phyloP scores from a whole-genome alignment of 345 rosid genomes.

The Diplotaxis tenuifolia region DNA sequence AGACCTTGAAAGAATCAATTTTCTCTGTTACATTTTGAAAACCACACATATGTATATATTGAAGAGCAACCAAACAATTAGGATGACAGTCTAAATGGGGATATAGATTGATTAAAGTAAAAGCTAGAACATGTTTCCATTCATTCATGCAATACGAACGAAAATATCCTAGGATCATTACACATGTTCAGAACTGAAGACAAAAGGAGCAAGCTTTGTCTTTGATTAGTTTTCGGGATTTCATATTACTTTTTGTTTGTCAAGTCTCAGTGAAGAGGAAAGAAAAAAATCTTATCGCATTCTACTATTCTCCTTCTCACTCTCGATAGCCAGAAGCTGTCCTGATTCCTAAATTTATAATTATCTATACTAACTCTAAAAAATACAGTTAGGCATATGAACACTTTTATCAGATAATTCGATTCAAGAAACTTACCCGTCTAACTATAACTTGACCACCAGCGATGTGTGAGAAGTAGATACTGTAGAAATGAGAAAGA shows the following conservation, averaged over 20 bases:
- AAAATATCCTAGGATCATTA: neutral
- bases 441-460: constrained; percentile 78
- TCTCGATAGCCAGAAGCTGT: neutral
- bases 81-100: neutral
- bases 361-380: neutral
- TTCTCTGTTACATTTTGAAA: constrained; percentile 3
- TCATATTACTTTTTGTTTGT: neutral
- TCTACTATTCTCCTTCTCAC: neutral
- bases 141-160: neutral
- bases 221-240: neutral
- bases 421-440: constrained; percentile 46
- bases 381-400: neutral
- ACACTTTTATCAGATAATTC: neutral
- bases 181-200: neutral
- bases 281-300: neutral
- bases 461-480: constrained; percentile 85
- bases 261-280: neutral
- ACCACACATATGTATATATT: neutral
- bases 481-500: constrained; percentile 82
- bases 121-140: neutral
- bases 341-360: neutral
- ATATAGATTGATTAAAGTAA: neutral
- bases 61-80: constrained; percentile 1
- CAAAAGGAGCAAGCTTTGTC: constrained; percentile 15
- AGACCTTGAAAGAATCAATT: constrained; percentile 49